Evolutionary conservation across 106 monocot genomes (phyloP).

Genomic region (Cymbidium sinense): DNA sequence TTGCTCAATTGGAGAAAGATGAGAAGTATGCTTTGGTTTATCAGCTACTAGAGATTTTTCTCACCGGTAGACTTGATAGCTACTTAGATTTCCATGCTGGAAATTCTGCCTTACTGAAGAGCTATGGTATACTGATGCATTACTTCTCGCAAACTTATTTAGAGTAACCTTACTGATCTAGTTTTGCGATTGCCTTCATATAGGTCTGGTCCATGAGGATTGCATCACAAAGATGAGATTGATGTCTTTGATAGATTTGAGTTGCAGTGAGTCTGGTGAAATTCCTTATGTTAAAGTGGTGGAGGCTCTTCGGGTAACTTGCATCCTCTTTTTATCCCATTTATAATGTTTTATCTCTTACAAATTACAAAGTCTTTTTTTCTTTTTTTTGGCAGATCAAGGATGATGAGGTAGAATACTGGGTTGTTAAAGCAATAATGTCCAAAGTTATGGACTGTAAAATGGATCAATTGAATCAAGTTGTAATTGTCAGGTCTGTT

Average conservation of each 20-base stretch:
- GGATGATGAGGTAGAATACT: slow-evolving; percentile 87
- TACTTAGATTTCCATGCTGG: slow-evolving; percentile 72
- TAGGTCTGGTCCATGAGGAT: slow-evolving; percentile 87
- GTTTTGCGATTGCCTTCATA: background rate
- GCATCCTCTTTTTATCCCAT: background rate
- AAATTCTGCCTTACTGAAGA: slow-evolving; percentile 60
- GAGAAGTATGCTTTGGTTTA: slow-evolving; percentile 59
- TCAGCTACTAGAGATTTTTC: slow-evolving; percentile 79
- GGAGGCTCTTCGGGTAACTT: slow-evolving; percentile 63
- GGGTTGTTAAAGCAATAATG: slow-evolving; percentile 85
- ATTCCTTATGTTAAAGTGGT: slow-evolving; percentile 77
- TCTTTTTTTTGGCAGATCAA: slow-evolving; percentile 36
- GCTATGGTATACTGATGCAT: slow-evolving; percentile 43
- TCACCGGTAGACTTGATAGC: slow-evolving; percentile 69
- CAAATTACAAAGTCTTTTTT: background rate
- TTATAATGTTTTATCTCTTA: background rate
- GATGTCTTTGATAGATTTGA: slow-evolving; percentile 73
- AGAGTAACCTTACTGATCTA: background rate
- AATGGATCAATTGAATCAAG: slow-evolving; percentile 89
- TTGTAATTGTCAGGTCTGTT: slow-evolving; percentile 67
- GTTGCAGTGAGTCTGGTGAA: slow-evolving; percentile 41
- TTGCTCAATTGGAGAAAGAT: slow-evolving; percentile 79
- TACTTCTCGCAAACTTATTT: background rate
- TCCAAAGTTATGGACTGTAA: slow-evolving; percentile 81
- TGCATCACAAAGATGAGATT: slow-evolving; percentile 88